Conservation (phyloP, 495 filamentous ascomycete genomes). For the Jackrogersella minutella region DNA sequence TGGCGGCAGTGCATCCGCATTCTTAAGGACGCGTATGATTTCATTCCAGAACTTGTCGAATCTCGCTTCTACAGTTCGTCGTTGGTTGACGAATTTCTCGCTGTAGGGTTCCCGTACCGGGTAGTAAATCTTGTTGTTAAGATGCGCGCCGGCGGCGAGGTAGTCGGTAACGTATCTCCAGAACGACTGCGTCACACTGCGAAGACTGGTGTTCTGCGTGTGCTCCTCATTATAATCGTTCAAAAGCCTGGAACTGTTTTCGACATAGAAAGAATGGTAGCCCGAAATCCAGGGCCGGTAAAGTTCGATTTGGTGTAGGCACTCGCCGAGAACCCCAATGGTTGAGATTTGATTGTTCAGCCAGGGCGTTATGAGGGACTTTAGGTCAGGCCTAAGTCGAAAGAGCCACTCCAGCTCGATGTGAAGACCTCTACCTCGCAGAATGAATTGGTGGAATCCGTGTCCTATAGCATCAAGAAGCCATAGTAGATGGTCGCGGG, state of each 20-base stretch:
- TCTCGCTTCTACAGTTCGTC: background rate
- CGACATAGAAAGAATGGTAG: background rate
- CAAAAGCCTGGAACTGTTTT: background rate
- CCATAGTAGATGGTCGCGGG: background rate
- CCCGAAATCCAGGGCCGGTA: background rate
- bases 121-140: background rate
- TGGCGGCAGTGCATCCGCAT: background rate
- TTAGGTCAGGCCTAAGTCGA: background rate
- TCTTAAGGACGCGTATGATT: background rate
- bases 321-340: slow-evolving; percentile 8
- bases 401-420: slow-evolving; percentile 9
- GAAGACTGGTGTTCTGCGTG: background rate
- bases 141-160: too few species aligned
- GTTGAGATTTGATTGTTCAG: background rate
- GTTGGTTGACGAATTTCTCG: background rate
- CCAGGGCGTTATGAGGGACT: background rate
- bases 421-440: background rate
- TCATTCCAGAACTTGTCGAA: slow-evolving; percentile 13
- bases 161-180: background rate
- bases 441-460: background rate
- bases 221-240: background rate
- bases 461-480: background rate
- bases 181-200: background rate
- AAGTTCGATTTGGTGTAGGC: background rate
- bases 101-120: background rate